A percentile compares a stretch with the other conserved stretches of the same genome.
Evolutionary conservation across 768 basidiomycete species (phyloP).

Genomic region (Lentinula aciculospora): DNA sequence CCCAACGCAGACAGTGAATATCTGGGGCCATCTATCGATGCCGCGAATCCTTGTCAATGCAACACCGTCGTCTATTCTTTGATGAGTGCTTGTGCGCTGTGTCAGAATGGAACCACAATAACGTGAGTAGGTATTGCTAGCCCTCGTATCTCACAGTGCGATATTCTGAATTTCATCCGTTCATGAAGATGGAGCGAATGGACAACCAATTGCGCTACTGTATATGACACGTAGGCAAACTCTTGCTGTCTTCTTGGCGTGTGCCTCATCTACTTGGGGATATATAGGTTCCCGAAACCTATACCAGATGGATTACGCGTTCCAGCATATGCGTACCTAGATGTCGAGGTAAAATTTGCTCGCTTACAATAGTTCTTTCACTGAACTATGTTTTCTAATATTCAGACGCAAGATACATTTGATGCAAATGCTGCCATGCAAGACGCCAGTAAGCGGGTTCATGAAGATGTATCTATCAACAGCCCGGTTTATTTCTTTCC

Average conservation of each 20-base stretch:
- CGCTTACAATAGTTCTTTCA: not conserved
- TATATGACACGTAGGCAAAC: constrained; percentile 21
- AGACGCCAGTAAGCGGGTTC: constrained; percentile 23
- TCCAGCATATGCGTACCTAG: constrained; percentile 60
- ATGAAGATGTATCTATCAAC: not conserved
- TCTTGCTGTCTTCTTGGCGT: constrained; percentile 9
- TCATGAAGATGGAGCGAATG: constrained; percentile 47
- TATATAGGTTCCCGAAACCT: constrained; percentile 35
- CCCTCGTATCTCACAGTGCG: not conserved
- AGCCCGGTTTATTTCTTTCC: not conserved
- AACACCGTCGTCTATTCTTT: constrained; percentile 51
- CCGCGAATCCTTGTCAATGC: constrained; percentile 43
- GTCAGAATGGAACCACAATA: constrained; percentile 40
- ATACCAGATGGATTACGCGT: constrained; percentile 45
- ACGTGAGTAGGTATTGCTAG: constrained; percentile 19
- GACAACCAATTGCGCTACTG: constrained; percentile 38
- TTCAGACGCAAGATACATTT: constrained; percentile 31
- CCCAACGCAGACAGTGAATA: constrained; percentile 24
- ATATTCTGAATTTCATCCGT: constrained; percentile 7
- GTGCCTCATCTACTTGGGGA: not conserved
- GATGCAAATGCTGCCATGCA: constrained; percentile 32
- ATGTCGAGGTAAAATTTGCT: constrained; percentile 33
- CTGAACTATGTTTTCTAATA: not conserved
- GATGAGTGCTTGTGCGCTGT: constrained; percentile 52
- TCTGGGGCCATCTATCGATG: constrained; percentile 30